Conservation (phyloP, 164 flowering plant species). For the Akebia trifoliata region DNA sequence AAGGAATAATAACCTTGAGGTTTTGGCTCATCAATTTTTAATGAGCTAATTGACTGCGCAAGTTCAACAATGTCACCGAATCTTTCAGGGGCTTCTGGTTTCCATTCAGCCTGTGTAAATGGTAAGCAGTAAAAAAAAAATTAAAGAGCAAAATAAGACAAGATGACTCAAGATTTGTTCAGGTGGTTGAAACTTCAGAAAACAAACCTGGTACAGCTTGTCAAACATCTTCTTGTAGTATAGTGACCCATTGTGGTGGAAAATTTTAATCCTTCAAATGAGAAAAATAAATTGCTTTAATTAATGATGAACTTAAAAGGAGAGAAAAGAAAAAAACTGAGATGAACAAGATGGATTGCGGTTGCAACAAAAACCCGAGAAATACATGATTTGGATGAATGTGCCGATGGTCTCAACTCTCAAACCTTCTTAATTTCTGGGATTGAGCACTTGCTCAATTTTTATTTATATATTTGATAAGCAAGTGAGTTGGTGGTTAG, state of each 20-base stretch:
- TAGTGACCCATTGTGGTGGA: conserved; percentile 72
- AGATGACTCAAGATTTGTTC: background rate
- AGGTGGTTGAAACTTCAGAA: background rate
- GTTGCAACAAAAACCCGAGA: background rate
- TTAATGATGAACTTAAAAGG: background rate
- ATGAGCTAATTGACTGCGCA: conserved; percentile 16
- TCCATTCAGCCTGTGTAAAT: conserved; percentile 35
- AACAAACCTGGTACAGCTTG: conserved; percentile 85
- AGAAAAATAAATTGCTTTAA: background rate
- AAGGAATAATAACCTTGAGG: conserved; percentile 16
- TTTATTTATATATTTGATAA: no score
- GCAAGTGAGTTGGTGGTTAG: no score
- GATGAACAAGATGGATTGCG: background rate
- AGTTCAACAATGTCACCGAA: conserved; percentile 34
- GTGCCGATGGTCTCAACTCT: no score
- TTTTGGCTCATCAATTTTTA: conserved; percentile 20
- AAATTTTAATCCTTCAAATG: conserved; percentile 75
- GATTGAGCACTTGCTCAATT: no score
- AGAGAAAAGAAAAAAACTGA: background rate
- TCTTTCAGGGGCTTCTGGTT: conserved; percentile 28
- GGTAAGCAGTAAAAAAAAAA: background rate
- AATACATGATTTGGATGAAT: no score
- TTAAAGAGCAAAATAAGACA: background rate
- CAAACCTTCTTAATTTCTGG: no score
- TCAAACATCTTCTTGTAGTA: conserved; percentile 83